A percentile compares a stretch with the other conserved stretches of the same genome.
These are phyloP conservation scores for Blastosporella zonata DNA, from an alignment of 1,284 basidiomycete genomes.

Conservation along the genomic window DNA sequence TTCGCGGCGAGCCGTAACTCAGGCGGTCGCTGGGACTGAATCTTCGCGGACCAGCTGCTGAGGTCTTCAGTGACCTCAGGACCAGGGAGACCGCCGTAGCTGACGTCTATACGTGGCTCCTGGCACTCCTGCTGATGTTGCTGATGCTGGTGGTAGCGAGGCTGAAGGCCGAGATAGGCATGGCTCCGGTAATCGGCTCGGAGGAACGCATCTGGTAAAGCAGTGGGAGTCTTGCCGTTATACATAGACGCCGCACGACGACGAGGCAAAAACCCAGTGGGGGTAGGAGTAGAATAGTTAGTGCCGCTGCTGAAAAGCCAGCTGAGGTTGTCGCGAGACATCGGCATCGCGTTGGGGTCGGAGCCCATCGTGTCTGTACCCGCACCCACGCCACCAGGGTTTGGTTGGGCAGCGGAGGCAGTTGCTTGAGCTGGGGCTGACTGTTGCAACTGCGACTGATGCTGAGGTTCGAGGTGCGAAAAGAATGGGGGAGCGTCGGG, in stretches of 20 bases:
- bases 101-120: not conserved
- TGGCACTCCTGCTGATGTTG: not conserved
- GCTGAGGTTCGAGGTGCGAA: not conserved
- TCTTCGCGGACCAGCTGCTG: conserved; percentile 4
- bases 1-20: not conserved
- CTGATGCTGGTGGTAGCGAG: not conserved
- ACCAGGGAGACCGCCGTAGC: not conserved
- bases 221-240: not conserved
- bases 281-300: not conserved
- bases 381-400: not conserved
- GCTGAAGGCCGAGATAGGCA: not conserved
- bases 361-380: not conserved
- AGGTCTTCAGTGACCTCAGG: not conserved
- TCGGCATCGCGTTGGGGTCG: conserved; percentile 1
- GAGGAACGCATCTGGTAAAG: not conserved
- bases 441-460: not conserved
- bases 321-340: not conserved
- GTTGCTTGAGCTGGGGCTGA: not conserved
- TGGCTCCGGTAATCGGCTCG: no score
- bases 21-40: not conserved
- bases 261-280: not conserved
- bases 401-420: not conserved
- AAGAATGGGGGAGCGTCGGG: conserved; percentile 3
- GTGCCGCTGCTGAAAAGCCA: no score
- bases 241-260: conserved; percentile 8